These are phyloP conservation scores for Penicillium sp. DNA, from an alignment of 2,329 filamentous ascomycete genomes.

Conservation along the genomic window DNA sequence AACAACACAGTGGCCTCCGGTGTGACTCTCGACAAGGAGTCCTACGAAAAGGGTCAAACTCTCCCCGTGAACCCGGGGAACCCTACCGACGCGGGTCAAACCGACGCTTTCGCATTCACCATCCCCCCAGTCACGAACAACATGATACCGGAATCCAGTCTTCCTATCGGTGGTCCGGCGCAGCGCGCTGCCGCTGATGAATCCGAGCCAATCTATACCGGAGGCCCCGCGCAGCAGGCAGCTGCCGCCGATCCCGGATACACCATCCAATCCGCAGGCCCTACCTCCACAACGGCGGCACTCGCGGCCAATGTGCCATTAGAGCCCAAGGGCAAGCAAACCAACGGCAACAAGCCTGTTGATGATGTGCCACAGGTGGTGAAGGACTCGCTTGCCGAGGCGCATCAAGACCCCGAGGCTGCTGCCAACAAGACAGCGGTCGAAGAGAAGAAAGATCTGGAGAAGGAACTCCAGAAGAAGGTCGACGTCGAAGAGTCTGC, in stretches of 20 bases:
- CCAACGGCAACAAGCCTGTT: constrained; percentile 22
- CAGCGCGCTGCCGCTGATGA: constrained; percentile 30
- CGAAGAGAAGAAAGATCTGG: constrained; percentile 72
- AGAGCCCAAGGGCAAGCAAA: constrained; percentile 36
- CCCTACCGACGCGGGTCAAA: constrained; percentile 36
- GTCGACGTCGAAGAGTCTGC: constrained; percentile 37
- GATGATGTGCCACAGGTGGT: constrained; percentile 47
- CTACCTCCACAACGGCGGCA: constrained; percentile 49
- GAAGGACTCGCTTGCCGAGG: constrained; percentile 48
- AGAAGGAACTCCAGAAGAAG: constrained; percentile 69
- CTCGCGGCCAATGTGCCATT: constrained; percentile 49
- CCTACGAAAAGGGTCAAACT: constrained; percentile 76
- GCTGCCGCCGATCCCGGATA: constrained; percentile 54
- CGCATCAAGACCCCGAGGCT: constrained; percentile 69
- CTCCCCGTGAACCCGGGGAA: constrained; percentile 45
- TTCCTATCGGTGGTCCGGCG: constrained; percentile 62
- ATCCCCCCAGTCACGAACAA: constrained; percentile 61
- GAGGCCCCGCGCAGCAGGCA: constrained; percentile 25
- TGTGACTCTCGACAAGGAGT: constrained; percentile 72
- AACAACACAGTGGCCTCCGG: constrained; percentile 70
- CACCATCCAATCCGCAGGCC: constrained; percentile 54
- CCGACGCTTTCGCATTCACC: constrained; percentile 43
- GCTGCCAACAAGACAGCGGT: constrained; percentile 69
- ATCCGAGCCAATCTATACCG: constrained; percentile 4
- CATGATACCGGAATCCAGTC: constrained; percentile 79